These are phyloP conservation scores for Salix caprea DNA, from an alignment of 345 rosid genomes.

Conservation along the genomic window DNA sequence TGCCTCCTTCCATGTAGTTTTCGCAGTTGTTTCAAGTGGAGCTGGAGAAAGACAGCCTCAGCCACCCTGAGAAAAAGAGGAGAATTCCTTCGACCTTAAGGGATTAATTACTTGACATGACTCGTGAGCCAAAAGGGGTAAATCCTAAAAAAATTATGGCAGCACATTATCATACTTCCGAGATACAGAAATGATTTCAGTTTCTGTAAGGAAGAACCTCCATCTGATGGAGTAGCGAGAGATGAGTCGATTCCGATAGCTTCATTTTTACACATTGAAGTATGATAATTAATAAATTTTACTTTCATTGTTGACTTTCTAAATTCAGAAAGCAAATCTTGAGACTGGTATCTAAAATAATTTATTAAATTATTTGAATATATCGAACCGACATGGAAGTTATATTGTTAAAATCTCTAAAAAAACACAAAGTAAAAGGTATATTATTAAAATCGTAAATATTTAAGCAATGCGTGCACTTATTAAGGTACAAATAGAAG, in stretches of 20 bases:
- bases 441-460: no score
- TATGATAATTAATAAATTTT: no score
- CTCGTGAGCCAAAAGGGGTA: neutral
- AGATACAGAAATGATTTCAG: neutral
- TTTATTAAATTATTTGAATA: no score
- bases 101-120: slow-evolving; percentile 3
- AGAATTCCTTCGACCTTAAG: slow-evolving; percentile 32
- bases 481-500: no score
- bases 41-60: slow-evolving; percentile 53
- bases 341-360: no score
- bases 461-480: no score
- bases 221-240: neutral
- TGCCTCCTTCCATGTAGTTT: slow-evolving; percentile 66
- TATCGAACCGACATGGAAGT: no score
- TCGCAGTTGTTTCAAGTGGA: slow-evolving; percentile 83
- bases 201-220: neutral
- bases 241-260: neutral
- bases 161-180: neutral
- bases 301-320: no score
- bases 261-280: neutral
- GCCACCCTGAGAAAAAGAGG: slow-evolving; percentile 1
- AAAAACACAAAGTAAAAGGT: no score
- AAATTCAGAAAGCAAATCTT: no score
- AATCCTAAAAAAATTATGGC: neutral
- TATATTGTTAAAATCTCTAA: no score